phyloP scores from a whole-genome alignment of 169 alveolate species.

The Blepharisma undulans region DNA sequence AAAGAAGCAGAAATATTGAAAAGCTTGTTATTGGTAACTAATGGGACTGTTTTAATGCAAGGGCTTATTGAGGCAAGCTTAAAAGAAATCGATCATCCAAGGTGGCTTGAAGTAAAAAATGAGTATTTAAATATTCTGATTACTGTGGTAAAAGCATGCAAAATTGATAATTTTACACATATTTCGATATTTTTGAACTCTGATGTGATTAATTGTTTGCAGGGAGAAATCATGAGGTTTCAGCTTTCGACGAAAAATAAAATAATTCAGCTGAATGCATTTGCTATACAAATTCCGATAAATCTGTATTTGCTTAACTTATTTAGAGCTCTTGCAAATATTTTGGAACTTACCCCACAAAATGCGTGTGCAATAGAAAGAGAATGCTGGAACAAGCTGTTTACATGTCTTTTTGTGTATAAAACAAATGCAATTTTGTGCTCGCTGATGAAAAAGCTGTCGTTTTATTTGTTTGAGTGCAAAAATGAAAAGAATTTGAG shows the following conservation, averaged over 20 bases:
- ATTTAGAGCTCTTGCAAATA: background rate
- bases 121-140: background rate
- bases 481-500: background rate
- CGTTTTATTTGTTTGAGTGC: background rate
- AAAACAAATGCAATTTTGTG: background rate
- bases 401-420: background rate
- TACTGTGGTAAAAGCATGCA: background rate
- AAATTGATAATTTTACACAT: background rate
- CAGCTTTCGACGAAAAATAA: background rate
- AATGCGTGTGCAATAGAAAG: background rate
- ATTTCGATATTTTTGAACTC: background rate
- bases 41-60: background rate
- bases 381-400: background rate
- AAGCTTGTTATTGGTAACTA: background rate
- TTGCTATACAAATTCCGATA: background rate
- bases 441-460: background rate
- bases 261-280: background rate
- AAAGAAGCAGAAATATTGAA: background rate
- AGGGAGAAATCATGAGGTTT: background rate
- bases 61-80: background rate
- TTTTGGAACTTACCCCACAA: background rate
- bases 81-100: background rate
- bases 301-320: background rate
- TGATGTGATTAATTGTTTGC: background rate
- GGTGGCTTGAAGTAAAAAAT: background rate